These are phyloP conservation scores for Kwoniella sp. DNA, from an alignment of 768 basidiomycete species.

Conservation along the genomic window DNA sequence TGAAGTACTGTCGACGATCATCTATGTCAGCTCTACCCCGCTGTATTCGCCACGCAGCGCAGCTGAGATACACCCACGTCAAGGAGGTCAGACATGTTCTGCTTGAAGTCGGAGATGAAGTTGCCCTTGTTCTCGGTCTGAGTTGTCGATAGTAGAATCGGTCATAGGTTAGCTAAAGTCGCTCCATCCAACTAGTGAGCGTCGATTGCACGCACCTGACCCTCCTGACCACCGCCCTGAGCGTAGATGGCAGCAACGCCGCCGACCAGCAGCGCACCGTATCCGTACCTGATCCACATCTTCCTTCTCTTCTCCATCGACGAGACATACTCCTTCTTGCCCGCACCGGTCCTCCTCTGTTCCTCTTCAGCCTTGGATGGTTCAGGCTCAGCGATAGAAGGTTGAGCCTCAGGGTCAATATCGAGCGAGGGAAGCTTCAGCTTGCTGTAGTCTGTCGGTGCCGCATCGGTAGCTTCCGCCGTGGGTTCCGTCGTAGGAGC, in stretches of 20 bases:
- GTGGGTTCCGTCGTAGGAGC: not conserved
- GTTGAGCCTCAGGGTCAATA: constrained; percentile 48
- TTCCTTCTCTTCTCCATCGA: constrained; percentile 74
- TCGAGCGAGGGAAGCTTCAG: constrained; percentile 54
- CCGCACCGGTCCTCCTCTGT: constrained; percentile 47
- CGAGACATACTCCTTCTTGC: constrained; percentile 73
- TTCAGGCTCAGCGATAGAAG: constrained; percentile 32
- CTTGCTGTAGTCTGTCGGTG: constrained; percentile 34
- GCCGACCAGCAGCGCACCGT: constrained; percentile 62
- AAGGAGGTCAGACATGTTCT: constrained; percentile 20
- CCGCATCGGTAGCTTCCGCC: constrained; percentile 2
- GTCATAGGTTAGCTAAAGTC: not conserved
- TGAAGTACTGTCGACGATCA: constrained; percentile 74
- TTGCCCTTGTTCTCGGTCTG: constrained; percentile 2
- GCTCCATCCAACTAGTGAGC: not conserved
- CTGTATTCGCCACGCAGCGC: constrained; percentile 32
- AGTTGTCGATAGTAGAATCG: too few relatives aligned
- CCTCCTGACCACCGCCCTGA: constrained; percentile 73
- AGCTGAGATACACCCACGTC: constrained; percentile 11
- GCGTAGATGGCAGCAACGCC: constrained; percentile 63
- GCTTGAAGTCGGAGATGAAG: constrained; percentile 32
- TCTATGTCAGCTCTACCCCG: constrained; percentile 31
- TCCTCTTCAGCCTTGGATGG: constrained; percentile 15
- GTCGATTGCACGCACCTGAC: constrained; percentile 52
- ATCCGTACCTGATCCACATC: constrained; percentile 63